Evolutionary conservation across 169 alveolate genomes (phyloP).

Genomic region (Plasmodium chabaudi): DNA sequence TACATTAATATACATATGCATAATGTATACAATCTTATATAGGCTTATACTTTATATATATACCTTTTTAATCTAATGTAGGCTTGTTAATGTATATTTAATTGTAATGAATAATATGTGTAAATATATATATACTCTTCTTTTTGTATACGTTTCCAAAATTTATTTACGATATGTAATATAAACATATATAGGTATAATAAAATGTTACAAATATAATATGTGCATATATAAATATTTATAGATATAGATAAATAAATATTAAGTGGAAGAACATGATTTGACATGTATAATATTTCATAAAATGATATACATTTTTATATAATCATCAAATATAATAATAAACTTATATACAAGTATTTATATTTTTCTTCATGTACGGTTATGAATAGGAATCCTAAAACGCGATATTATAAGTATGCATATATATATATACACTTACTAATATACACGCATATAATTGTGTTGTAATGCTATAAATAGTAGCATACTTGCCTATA

Average conservation of each 20-base stretch:
- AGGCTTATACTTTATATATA: too few species aligned
- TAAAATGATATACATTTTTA: background rate
- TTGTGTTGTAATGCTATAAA: background rate
- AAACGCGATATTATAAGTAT: background rate
- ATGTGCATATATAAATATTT: conserved; percentile 6
- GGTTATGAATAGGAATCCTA: background rate
- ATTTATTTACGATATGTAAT: background rate
- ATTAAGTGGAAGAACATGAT: conserved; percentile 6
- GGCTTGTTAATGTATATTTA: too few species aligned
- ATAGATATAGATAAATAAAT: conserved; percentile 17
- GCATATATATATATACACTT: background rate
- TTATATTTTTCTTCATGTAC: background rate
- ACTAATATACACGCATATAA: background rate
- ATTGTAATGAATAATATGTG: too few species aligned
- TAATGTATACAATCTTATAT: too few species aligned
- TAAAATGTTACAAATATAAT: background rate
- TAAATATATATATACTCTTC: too few species aligned
- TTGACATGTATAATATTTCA: background rate
- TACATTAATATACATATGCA: too few species aligned
- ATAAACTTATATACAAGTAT: background rate
- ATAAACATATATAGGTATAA: background rate
- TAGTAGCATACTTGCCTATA: too few species aligned
- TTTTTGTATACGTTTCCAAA: too few species aligned
- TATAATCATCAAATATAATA: too few species aligned
- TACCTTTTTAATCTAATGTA: too few species aligned